A percentile compares a stretch with the other conserved stretches of the same genome.
Conservation (phyloP, 345 rosid species). For the Salix exigua region DNA sequence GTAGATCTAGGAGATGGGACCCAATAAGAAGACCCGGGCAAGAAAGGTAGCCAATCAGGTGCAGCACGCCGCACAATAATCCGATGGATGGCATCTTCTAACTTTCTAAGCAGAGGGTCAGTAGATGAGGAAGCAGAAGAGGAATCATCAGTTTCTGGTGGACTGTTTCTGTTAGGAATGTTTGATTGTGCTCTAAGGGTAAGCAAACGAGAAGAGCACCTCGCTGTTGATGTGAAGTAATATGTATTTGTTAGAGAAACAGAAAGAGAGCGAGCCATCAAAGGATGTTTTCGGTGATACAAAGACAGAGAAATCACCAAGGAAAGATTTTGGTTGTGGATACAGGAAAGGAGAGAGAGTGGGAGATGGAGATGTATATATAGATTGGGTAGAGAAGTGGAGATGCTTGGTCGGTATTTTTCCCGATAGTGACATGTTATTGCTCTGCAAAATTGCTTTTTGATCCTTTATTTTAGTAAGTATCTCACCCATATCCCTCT, state of each 20-base stretch:
- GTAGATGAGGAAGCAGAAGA: constrained; percentile 24
- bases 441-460: not conserved
- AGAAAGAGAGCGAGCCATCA: constrained; percentile 13
- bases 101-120: constrained; percentile 66
- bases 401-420: not conserved
- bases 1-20: constrained; percentile 65
- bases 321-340: not conserved
- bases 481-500: not conserved
- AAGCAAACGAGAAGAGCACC: constrained; percentile 3
- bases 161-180: not conserved
- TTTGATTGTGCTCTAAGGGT: constrained; percentile 17
- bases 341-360: not conserved
- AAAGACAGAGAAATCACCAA: too few species aligned
- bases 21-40: constrained; percentile 93
- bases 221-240: not conserved
- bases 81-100: constrained; percentile 88
- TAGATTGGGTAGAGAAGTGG: not conserved
- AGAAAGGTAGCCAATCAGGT: constrained; percentile 96
- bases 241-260: not conserved
- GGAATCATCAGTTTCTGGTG: constrained; percentile 3
- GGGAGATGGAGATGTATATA: not conserved
- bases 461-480: not conserved
- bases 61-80: constrained; percentile 88
- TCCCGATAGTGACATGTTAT: not conserved
- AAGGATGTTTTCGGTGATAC: not conserved